phyloP scores from a whole-genome alignment of 2,329 filamentous ascomycete species.

The Cordyceps javanica region DNA sequence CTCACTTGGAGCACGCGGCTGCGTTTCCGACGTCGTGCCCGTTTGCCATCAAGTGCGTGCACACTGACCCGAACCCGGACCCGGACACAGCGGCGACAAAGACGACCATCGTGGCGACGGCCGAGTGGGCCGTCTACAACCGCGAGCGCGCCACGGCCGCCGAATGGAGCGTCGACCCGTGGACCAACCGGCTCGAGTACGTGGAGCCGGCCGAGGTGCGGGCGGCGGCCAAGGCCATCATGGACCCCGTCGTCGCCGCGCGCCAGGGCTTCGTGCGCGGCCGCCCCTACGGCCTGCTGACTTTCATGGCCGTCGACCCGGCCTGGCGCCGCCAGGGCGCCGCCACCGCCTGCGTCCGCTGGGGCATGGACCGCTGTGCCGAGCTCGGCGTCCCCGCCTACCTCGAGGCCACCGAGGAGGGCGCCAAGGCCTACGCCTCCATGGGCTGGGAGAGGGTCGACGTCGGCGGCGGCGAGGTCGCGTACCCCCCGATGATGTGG shows the following conservation, averaged over 20 bases:
- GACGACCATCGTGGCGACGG: conserved; percentile 6
- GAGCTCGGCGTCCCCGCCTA: conserved; percentile 10
- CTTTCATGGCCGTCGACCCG: conserved; percentile 8
- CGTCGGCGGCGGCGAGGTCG: neutral
- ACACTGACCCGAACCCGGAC: neutral
- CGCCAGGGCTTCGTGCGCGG: neutral
- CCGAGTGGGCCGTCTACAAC: conserved; percentile 11
- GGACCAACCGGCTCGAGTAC: conserved; percentile 2
- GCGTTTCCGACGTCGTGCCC: conserved; percentile 9
- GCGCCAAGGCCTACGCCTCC: conserved; percentile 1
- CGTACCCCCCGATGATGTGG: conserved; percentile 11
- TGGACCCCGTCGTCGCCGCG: neutral
- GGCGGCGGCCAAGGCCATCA: neutral
- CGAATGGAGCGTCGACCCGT: conserved; percentile 3
- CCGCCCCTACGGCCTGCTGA: neutral
- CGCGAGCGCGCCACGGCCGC: neutral
- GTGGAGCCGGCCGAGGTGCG: neutral
- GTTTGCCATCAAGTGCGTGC: conserved; percentile 11
- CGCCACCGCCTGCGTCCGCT: conserved; percentile 5
- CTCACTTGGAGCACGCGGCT: neutral
- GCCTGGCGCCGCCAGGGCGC: conserved; percentile 8
- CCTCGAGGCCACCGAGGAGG: conserved; percentile 9
- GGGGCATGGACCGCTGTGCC: conserved; percentile 8
- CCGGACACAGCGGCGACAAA: too few relatives aligned
- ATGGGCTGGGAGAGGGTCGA: conserved; percentile 7